Base-by-base conservation (phyloP, 2,329 filamentous ascomycete species). In the Xylaria sp. region DNA sequence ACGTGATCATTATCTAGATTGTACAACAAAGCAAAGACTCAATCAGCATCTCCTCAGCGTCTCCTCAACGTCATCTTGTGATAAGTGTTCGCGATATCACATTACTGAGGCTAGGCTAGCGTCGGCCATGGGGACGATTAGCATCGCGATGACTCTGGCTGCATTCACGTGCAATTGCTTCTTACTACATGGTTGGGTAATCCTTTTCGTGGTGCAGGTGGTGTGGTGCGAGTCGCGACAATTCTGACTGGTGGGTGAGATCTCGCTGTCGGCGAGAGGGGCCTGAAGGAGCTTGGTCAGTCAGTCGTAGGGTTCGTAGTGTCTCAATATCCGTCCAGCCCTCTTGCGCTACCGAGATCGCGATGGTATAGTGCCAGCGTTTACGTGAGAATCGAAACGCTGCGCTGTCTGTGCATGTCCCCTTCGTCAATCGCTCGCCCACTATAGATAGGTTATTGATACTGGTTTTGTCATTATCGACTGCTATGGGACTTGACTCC, bases 1-100 rank as follows among this genome's bases (percentile, higher is more conserved):
- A 47, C 49, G 56, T 45, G 60, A 55, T 61, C 36, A 61, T 45
- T 55, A 33, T 33, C 49, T 31, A 64, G 51, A 58, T 64, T 67
- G 67, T 61, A 69, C 64, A 69, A 67, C 64, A 42, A 64, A 69
- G 64, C 67, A 61, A 20, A 54, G 20, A 39, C 33, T 60, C 27
- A 17, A 57, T 63, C 27, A n/a, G 54, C 33, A 27, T n/a, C 53
- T 10, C 36, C 53, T 42, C 10, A 33, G 54, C 33, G 20, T n/a
- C 53, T 10, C 36, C 53, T 42, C 10, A 33, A 55, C 15, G 62
- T 50, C 36, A 57, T 67, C 54, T 64, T 36, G 39, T 63, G 63
- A 63, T 54, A 53, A 61, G 39, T 45, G 45, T 64, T 64, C 64
- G 56, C 61, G 49, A 63, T 66, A 57, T 61, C 39, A 38, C 67